Evolutionary conservation across 1,284 basidiomycete genomes (phyloP), one percentile per base, ranked within the genome.

Genomic region (Pseudozyma sp.): DNA sequence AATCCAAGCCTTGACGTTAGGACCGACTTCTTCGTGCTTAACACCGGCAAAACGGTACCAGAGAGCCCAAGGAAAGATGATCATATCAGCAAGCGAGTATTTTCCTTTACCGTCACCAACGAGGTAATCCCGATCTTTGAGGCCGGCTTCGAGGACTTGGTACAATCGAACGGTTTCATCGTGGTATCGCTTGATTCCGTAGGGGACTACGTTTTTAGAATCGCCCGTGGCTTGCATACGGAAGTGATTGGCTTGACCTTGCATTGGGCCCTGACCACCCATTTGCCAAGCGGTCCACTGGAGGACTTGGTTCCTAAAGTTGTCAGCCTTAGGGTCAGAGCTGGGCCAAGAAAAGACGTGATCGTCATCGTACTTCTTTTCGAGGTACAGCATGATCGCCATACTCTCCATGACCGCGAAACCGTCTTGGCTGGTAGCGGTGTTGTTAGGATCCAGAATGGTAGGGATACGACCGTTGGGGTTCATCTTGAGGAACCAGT

Each of bases 381-480:
- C 76, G 45, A 82, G 70, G 43, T 79, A 83, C 21, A 81, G 65
- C 51, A 82, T 52, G 59, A 81, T 80, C 5, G 80, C 70, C 43
- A 65, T 36, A 13, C 56, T 61, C 52, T 80, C 76, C 54, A 77
- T 64, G 9, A 80, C 76, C 16, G 62, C 25, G 47, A 79, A 71
- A 48, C 79, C 72, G n/a, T 72, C 51, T 1, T 43, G 3, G 7
- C 61, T 8, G 13, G 65, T 67, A 12, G 71, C 62, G 8, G 61
- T 70, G 58, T 70, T 70, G 59, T 78, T 76, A 2, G 72, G 76
- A 55, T 80, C 78, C 9, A 70, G 48, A 13, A 75, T 48, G 5
- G 81, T 79, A 16, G 81, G 81, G 39, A 83, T 82, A 2, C 81
- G 52, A 10, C 81, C 81, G 61, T 83, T 83, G 18, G 81, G 80